These are phyloP conservation scores for Candida awuae DNA, from an alignment of 805 yeast species.

Conservation along the genomic window DNA sequence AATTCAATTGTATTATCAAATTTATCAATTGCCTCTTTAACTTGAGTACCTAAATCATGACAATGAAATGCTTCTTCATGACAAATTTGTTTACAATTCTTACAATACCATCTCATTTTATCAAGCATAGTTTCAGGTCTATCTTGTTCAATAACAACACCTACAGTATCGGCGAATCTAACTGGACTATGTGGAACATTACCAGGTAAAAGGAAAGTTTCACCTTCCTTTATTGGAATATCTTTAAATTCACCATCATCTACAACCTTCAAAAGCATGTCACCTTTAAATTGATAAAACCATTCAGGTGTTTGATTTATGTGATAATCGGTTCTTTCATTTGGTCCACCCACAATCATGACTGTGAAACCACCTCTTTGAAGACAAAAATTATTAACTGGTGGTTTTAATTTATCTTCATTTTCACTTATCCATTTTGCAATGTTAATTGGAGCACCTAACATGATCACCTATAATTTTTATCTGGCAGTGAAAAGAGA, in stretches of 20 bases:
- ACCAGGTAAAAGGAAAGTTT: conserved; percentile 78
- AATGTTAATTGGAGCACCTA: conserved; percentile 66
- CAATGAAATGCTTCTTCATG: conserved; percentile 69
- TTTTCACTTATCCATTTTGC: conserved; percentile 77
- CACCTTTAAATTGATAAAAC: conserved; percentile 82
- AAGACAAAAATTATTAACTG: conserved; percentile 84
- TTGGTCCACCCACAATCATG: conserved; percentile 95
- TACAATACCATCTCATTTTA: conserved; percentile 82
- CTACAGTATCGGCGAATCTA: conserved; percentile 76
- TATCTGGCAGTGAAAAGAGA: no score
- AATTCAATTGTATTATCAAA: conserved; percentile 57
- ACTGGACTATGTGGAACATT: conserved; percentile 88
- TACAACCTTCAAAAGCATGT: conserved; percentile 77
- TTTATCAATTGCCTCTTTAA: conserved; percentile 66
- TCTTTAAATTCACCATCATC: conserved; percentile 72
- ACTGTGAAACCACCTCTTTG: conserved; percentile 90
- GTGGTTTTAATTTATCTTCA: conserved; percentile 71
- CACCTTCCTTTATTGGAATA: conserved; percentile 72
- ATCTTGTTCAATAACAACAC: conserved; percentile 88
- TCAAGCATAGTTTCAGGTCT: conserved; percentile 68
- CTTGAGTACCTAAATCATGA: conserved; percentile 81
- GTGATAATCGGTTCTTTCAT: conserved; percentile 88
- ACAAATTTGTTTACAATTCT: conserved; percentile 54
- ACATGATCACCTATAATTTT: conserved; percentile 33
- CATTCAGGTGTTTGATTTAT: conserved; percentile 92